Evolutionary conservation across 768 basidiomycete species (phyloP), one percentile per base, ranked within the genome.

Genomic region (Serendipita sp.): DNA sequence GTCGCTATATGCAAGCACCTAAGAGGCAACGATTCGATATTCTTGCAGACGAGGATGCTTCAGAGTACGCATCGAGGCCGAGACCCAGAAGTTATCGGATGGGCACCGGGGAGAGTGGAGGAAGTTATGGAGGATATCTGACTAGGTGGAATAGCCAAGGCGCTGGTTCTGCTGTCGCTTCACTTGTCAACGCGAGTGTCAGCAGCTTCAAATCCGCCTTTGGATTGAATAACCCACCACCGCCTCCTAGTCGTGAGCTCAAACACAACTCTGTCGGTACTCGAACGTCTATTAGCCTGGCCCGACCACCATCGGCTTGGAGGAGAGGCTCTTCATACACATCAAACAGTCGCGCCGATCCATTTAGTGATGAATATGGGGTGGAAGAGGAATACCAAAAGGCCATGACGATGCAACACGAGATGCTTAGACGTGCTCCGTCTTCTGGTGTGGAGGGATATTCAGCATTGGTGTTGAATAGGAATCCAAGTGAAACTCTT

Each of bases 41-140:
- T 81, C 79, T 89, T 38, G 86, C 83, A 2, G 87, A 91, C 64
- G 88, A 89, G 72, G 56, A 24, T n/a, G 16, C 24, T 60, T 30
- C 56, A 3, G 24, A 30, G 16, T 38, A 32, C 28, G 24, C 24
- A 24, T 28, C 16, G 4, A 37, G 34, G 10, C 16, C 28, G 0
- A 4, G 56, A 24, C 56, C 56, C 16, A 24, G 28, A 32, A 35
- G 28, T 8, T 60, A 60, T n/a, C 24, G 56, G 28, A 60, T 35
- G 16, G 56, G 56, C 13, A 60, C 56, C 8, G 56, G 56, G 16
- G 56, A 37, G 8, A 60, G 24, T 32, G 56, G 56, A 30, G 35
- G 56, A n/a, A 60, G 28, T 28, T 5, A 60, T 38, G 56, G 56
- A 3, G 56, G 56, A 10, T 28, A 60, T n/a, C n/a, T 60, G 24